Conservation (phyloP, 1,139 yeast species). For the Scheffersomyces segobiensis region DNA sequence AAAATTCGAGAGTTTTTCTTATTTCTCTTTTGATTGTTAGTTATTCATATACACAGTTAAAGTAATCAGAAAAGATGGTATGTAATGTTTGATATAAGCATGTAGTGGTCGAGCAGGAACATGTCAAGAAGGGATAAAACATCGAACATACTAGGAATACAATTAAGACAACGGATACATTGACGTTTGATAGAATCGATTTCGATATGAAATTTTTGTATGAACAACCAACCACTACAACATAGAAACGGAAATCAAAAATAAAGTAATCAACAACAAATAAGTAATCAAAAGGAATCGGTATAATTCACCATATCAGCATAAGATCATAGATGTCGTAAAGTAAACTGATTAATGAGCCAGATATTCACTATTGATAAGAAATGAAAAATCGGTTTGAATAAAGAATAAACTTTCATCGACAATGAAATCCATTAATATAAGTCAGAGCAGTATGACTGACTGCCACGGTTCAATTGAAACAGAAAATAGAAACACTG, state of each 20-base stretch:
- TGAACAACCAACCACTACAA: neutral
- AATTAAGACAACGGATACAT: neutral
- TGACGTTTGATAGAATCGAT: neutral
- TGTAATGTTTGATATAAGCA: slow-evolving; percentile 17
- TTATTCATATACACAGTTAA: neutral
- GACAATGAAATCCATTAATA: neutral
- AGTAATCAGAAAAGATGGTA: slow-evolving; percentile 40
- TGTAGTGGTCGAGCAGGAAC: slow-evolving; percentile 5
- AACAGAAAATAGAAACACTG: too few species aligned
- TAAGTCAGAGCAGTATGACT: neutral
- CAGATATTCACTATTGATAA: neutral
- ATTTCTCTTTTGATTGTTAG: slow-evolving; percentile 1
- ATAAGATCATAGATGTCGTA: too few species aligned
- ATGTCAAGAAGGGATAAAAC: slow-evolving; percentile 1
- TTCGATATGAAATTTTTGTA: neutral
- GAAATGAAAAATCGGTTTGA: neutral
- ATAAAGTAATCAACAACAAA: neutral
- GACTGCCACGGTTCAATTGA: neutral
- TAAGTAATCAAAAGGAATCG: neutral
- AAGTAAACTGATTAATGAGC: neutral
- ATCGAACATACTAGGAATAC: neutral
- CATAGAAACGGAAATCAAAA: neutral
- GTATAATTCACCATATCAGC: neutral
- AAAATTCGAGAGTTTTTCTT: neutral
- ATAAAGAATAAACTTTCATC: neutral